Evolutionary conservation across 495 filamentous ascomycete species (phyloP), one percentile per base, ranked within the genome.

Genomic region (Penicillium simplicissimum): DNA sequence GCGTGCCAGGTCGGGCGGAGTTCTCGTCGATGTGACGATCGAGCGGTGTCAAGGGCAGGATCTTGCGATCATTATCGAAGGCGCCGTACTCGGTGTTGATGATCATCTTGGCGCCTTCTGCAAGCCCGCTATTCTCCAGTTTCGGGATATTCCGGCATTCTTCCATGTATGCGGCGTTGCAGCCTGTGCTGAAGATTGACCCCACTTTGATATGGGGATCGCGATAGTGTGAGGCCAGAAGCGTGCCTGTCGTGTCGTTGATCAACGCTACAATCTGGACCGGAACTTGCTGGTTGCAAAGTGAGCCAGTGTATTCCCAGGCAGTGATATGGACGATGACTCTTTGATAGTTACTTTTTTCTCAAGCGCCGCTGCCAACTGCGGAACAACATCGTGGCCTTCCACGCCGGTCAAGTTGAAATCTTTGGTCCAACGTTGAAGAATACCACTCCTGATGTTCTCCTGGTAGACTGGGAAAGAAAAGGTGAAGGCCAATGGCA

Each of bases 41-140:
- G 53, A 74, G 73, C 6, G 59, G 55, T 2, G 67, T 71, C 52
- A 65, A 23, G 5, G 93, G 94, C 9, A 97, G 84, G 43, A 97
- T 84, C 49, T 87, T 79, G 75, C 90, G 87, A 70, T 96, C 90
- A 73, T 96, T 96, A 75, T 98, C 94, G 73, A 97, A 97, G 42
- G 94, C 92, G 52, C 94, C 94, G 84, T 91, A 98, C 76, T 97
- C 94, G 74, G 94, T 97, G 79, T 98, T 98, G 79, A 98, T 98
- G 52, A 92, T 91, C 76, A 97, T 94, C 31, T 85, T 89, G 60
- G 87, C 85, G 42, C 90, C 84, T 1, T 89, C 83, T n/a, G 90
- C 88, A 13, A 97, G 83, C 25, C 91, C 91, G 76, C 89, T 81
- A 71, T 90, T 86, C 15, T 85, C 87, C 19, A 98, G 82, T 78